phyloP scores from a whole-genome alignment of 2,329 filamentous ascomycete genomes.

The Ilyonectria robusta region DNA sequence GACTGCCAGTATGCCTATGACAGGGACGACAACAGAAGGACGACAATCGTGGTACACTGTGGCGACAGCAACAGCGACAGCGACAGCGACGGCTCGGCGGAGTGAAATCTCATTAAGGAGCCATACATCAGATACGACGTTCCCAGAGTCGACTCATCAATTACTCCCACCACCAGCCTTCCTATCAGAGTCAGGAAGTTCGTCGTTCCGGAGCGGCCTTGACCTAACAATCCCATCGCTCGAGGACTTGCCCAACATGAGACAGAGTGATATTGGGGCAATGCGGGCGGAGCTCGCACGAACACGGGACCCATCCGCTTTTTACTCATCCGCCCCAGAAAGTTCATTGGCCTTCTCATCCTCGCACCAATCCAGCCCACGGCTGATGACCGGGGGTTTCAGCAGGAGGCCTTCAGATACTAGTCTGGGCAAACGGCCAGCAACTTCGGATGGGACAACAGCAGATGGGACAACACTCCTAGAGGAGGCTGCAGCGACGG shows the following conservation, averaged over 20 bases:
- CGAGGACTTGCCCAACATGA: slow-evolving; percentile 45
- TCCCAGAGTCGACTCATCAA: slow-evolving; percentile 50
- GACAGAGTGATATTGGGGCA: slow-evolving; percentile 33
- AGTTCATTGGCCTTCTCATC: slow-evolving; percentile 54
- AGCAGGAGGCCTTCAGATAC: slow-evolving; percentile 22
- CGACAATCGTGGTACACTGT: slow-evolving; percentile 55
- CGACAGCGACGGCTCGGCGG: slow-evolving; percentile 38
- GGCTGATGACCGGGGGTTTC: slow-evolving; percentile 35
- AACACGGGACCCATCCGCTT: slow-evolving; percentile 37
- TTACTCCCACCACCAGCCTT: slow-evolving; percentile 50
- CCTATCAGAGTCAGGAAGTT: slow-evolving; percentile 43
- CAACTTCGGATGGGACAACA: slow-evolving; percentile 7
- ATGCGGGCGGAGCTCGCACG: slow-evolving; percentile 36
- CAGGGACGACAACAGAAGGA: slow-evolving; percentile 40
- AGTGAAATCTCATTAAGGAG: slow-evolving; percentile 47
- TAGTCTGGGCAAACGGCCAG: slow-evolving; percentile 13
- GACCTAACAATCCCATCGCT: slow-evolving; percentile 50
- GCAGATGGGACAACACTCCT: slow-evolving; percentile 9
- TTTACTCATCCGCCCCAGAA: slow-evolving; percentile 50
- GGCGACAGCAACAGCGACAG: slow-evolving; percentile 45
- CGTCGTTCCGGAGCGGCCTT: slow-evolving; percentile 48
- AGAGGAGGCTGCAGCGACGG: slow-evolving; percentile 43
- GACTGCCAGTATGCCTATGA: slow-evolving; percentile 38
- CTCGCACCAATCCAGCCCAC: slow-evolving; percentile 45
- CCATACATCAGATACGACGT: slow-evolving; percentile 45